Percentiles rank a stretch among this genome's conserved stretches.
Evolutionary conservation across 75 land plant genomes (phyloP).

Genomic region (Picea sitchensis): DNA sequence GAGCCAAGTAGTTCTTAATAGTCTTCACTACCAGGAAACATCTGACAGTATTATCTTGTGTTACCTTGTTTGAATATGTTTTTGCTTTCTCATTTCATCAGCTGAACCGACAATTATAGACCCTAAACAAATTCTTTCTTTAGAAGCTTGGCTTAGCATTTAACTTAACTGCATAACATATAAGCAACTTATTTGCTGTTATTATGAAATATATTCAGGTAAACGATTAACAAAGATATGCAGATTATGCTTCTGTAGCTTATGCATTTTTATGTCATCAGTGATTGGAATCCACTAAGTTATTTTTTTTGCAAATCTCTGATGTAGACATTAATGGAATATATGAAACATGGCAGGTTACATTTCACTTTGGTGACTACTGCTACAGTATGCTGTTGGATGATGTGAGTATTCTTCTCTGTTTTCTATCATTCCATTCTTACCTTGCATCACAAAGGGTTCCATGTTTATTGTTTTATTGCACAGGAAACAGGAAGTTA

Average conservation of each 20-base stretch:
- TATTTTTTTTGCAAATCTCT: background rate
- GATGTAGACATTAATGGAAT: background rate
- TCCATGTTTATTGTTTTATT: background rate
- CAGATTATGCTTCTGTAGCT: background rate
- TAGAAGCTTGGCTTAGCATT: background rate
- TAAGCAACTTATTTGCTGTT: background rate
- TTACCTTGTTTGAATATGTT: background rate
- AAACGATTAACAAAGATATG: background rate
- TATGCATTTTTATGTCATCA: background rate
- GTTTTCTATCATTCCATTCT: background rate
- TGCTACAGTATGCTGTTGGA: conserved; percentile 70
- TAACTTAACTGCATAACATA: background rate
- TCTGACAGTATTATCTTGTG: background rate
- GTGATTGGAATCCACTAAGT: background rate
- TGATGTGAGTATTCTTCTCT: conserved; percentile 51
- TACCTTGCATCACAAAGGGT: background rate
- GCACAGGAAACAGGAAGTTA: background rate
- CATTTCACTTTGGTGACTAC: conserved; percentile 60
- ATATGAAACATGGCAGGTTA: conserved; percentile 32
- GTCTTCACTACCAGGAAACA: background rate
- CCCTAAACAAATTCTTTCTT: background rate
- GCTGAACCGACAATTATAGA: background rate
- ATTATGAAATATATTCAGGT: background rate
- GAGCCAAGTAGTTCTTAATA: background rate
- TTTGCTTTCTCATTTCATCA: conserved; percentile 1